Conservation (phyloP, 441 rosid genomes). For the Adansonia rubrostipa region DNA sequence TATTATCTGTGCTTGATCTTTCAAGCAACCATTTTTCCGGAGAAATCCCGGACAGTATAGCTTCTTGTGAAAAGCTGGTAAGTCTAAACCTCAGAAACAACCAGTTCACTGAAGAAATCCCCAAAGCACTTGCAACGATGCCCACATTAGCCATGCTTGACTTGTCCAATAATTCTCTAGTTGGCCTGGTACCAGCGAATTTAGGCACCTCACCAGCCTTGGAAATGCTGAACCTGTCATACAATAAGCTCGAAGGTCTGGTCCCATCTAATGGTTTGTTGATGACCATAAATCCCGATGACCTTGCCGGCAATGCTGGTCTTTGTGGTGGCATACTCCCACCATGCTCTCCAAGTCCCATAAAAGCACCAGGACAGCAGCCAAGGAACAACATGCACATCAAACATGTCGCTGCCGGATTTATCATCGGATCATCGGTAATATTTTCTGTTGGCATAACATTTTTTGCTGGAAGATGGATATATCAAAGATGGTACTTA, state of each 20-base stretch:
- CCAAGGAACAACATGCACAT: conserved; percentile 47
- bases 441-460: conserved; percentile 48
- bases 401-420: conserved; percentile 55
- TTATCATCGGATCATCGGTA: conserved; percentile 48
- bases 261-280: conserved; percentile 62
- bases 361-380: conserved; percentile 23
- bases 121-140: conserved; percentile 56
- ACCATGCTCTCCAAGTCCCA: conserved; percentile 45
- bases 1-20: conserved; percentile 67
- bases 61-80: conserved; percentile 68
- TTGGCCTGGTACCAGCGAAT: conserved; percentile 56
- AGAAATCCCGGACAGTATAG: conserved; percentile 57
- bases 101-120: conserved; percentile 52
- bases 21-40: conserved; percentile 70
- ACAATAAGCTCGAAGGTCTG: conserved; percentile 67
- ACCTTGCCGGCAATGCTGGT: conserved; percentile 63
- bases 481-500: conserved; percentile 68
- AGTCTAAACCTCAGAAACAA: conserved; percentile 63
- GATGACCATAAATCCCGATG: conserved; percentile 58
- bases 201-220: conserved; percentile 67
- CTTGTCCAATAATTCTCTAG: conserved; percentile 68
- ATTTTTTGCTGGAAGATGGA: conserved; percentile 52
- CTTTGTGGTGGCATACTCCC: conserved; percentile 65
- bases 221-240: conserved; percentile 71
- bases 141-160: conserved; percentile 71